Evolutionary conservation across 2,329 filamentous ascomycete genomes (phyloP).

Genomic region (Colletotrichum sp.): DNA sequence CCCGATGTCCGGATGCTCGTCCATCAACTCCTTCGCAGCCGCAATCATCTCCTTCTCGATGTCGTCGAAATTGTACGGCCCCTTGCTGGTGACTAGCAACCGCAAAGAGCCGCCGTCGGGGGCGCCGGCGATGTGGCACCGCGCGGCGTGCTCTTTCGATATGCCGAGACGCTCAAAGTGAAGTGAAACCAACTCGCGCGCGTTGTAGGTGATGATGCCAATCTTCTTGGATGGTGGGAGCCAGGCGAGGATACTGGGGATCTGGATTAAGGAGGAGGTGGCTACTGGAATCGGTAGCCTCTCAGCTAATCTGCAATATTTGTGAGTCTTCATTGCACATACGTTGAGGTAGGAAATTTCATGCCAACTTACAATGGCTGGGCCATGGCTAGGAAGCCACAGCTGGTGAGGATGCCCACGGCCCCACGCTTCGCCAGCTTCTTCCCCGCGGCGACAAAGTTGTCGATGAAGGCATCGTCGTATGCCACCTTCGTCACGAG

Average conservation of each 20-base stretch:
- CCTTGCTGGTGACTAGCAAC: background rate
- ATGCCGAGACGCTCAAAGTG: background rate
- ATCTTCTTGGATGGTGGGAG: background rate
- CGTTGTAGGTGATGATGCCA: background rate
- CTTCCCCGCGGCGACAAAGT: background rate
- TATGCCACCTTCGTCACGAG: background rate
- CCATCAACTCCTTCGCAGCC: background rate
- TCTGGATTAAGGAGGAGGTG: background rate
- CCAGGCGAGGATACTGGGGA: background rate
- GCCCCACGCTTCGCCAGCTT: background rate
- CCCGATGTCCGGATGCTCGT: background rate
- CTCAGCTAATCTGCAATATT: background rate
- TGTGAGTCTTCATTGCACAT: background rate
- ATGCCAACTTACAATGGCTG: background rate
- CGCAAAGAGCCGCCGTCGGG: background rate
- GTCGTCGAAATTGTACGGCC: background rate
- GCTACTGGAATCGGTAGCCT: background rate
- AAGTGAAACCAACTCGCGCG: rapidly evolving
- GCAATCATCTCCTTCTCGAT: background rate
- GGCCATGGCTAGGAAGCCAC: background rate
- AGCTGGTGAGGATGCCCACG: background rate
- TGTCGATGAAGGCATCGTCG: background rate
- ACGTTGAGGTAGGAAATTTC: rapidly evolving
- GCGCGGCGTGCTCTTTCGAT: background rate
- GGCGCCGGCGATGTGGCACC: background rate